Evolutionary conservation across 148 eudicot species (phyloP).

Genomic region (Rhododendron kiyosumense): DNA sequence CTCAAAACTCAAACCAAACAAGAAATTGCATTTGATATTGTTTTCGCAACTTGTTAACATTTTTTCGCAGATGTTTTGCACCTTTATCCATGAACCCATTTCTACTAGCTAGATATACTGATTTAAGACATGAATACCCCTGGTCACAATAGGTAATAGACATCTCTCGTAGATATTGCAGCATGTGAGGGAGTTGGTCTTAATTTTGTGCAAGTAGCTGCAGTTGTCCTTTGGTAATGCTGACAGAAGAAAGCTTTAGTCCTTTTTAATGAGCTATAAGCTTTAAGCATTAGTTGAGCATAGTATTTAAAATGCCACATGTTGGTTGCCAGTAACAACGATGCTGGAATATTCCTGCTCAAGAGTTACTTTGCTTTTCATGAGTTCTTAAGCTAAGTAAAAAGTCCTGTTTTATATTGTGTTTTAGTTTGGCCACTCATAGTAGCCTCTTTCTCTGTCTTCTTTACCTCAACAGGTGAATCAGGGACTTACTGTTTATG

Average conservation of each 20-base stretch:
- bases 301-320: background rate
- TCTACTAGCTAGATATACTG: background rate
- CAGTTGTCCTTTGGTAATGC: background rate
- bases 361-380: background rate
- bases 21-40: background rate
- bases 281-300: background rate
- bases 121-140: background rate
- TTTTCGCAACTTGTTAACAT: background rate
- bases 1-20: background rate
- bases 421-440: background rate
- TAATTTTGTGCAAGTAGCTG: background rate
- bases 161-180: background rate
- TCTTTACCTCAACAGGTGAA: slow-evolving; percentile 51
- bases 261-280: background rate
- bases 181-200: background rate
- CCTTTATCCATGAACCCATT: background rate
- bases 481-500: slow-evolving; percentile 91
- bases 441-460: background rate
- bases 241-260: background rate
- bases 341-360: background rate
- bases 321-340: background rate
- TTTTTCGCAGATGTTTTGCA: background rate
- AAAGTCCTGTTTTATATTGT: background rate
- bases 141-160: background rate
- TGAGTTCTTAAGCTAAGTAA: background rate